Evolutionary conservation across 768 basidiomycete genomes (phyloP).

Genomic region (Tubosaeta brunneosetosa): DNA sequence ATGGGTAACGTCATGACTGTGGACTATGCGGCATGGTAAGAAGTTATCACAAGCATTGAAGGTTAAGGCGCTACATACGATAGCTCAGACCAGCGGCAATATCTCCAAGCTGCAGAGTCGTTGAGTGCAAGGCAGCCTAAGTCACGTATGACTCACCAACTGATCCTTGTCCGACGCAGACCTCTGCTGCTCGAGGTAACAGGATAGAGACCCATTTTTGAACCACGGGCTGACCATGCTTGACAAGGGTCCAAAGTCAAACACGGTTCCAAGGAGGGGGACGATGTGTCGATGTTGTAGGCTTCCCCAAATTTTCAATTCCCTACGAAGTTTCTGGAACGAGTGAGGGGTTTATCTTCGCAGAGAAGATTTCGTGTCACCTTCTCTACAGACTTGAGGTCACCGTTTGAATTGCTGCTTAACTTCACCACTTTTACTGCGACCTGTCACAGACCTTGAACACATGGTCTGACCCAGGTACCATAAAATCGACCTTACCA

Average conservation of each 20-base stretch:
- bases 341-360: not conserved
- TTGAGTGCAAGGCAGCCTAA: not conserved
- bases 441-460: slow-evolving; percentile 10
- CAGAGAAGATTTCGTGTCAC: no score
- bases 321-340: slow-evolving; percentile 26
- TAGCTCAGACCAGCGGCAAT: slow-evolving; percentile 20
- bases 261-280: slow-evolving; percentile 27
- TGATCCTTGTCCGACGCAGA: not conserved
- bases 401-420: not conserved
- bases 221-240: slow-evolving; percentile 35
- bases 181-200: slow-evolving; percentile 11
- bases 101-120: slow-evolving; percentile 14
- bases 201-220: slow-evolving; percentile 21
- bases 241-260: slow-evolving; percentile 26
- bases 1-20: slow-evolving; percentile 25
- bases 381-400: no score
- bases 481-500: slow-evolving; percentile 1
- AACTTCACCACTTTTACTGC: slow-evolving; percentile 19
- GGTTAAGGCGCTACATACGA: slow-evolving; percentile 11
- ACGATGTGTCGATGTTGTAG: slow-evolving; percentile 25
- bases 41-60: not conserved
- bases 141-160: slow-evolving; percentile 7
- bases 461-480: not conserved
- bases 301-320: slow-evolving; percentile 18
- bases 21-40: slow-evolving; percentile 12